phyloP scores from a whole-genome alignment of 2,329 filamentous ascomycete species.

The Pestalotiopsis sp. region DNA sequence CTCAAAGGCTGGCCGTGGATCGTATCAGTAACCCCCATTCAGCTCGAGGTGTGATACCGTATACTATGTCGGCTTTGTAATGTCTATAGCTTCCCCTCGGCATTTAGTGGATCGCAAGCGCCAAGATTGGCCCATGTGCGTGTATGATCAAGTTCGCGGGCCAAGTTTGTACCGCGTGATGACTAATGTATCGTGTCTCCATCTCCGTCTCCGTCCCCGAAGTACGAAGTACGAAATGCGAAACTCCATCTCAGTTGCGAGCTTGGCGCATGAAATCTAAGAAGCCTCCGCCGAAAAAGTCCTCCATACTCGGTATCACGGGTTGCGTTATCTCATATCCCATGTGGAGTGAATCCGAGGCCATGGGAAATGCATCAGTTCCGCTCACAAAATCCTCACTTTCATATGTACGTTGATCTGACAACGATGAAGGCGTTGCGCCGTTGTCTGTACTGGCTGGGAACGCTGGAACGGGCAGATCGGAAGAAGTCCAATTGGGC shows the following conservation, averaged over 20 bases:
- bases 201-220: neutral
- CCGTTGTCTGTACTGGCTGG: slow-evolving; percentile 6
- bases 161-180: neutral
- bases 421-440: slow-evolving; percentile 11
- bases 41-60: neutral
- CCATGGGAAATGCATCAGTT: slow-evolving; percentile 13
- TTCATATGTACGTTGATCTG: slow-evolving; percentile 13
- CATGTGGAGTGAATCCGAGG: slow-evolving; percentile 9
- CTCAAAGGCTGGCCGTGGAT: neutral
- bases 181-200: neutral
- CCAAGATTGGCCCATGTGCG: neutral
- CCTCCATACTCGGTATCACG: slow-evolving; percentile 35
- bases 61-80: neutral
- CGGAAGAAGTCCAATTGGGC: slow-evolving; percentile 10
- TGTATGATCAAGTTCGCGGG: neutral
- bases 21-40: neutral
- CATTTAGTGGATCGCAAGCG: neutral
- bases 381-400: slow-evolving; percentile 12
- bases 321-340: slow-evolving; percentile 24
- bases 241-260: neutral
- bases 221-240: neutral
- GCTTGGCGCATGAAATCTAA: slow-evolving; percentile 31
- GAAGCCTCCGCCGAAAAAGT: slow-evolving; percentile 35
- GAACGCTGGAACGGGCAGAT: slow-evolving; percentile 11
- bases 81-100: too few species aligned